Conservation (phyloP, 164 flowering plant species). For the Kingdonia uniflora region DNA sequence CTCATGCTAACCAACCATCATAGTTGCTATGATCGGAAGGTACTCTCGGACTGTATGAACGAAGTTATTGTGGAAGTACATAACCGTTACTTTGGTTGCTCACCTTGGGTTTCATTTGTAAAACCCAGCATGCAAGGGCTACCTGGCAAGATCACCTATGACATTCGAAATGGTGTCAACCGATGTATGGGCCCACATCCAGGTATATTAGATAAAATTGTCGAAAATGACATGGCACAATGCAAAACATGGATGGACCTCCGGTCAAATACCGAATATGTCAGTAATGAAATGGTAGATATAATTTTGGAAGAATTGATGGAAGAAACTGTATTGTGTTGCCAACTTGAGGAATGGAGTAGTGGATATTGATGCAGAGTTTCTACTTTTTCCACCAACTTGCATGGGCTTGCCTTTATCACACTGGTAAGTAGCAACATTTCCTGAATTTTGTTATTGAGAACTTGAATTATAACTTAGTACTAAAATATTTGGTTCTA, state of each 20-base stretch:
- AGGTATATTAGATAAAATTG: conserved; percentile 49
- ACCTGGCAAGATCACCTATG: conserved; percentile 24
- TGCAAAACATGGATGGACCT: conserved; percentile 61
- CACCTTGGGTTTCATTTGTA: conserved; percentile 36
- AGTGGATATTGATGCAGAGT: too few species aligned
- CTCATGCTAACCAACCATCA: conserved; percentile 28
- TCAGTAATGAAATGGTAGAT: conserved; percentile 47
- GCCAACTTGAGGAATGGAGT: neutral
- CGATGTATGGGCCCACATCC: conserved; percentile 39
- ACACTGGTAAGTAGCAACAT: too few species aligned
- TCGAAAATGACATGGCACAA: conserved; percentile 54
- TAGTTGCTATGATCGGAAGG: conserved; percentile 34
- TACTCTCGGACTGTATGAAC: conserved; percentile 64
- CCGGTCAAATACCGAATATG: conserved; percentile 28
- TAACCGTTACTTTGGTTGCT: conserved; percentile 29
- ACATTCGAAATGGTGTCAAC: conserved; percentile 50
- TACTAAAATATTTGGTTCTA: too few species aligned
- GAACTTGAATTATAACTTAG: too few species aligned
- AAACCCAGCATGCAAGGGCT: conserved; percentile 23
- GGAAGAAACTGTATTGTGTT: conserved; percentile 45
- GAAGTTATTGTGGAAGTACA: conserved; percentile 61
- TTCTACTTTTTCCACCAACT: too few species aligned
- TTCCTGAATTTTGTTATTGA: too few species aligned
- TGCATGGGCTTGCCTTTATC: too few species aligned
- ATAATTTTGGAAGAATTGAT: conserved; percentile 49